Base-by-base conservation (phyloP, 2,329 filamentous ascomycete genomes). In the Penicillium sp. region DNA sequence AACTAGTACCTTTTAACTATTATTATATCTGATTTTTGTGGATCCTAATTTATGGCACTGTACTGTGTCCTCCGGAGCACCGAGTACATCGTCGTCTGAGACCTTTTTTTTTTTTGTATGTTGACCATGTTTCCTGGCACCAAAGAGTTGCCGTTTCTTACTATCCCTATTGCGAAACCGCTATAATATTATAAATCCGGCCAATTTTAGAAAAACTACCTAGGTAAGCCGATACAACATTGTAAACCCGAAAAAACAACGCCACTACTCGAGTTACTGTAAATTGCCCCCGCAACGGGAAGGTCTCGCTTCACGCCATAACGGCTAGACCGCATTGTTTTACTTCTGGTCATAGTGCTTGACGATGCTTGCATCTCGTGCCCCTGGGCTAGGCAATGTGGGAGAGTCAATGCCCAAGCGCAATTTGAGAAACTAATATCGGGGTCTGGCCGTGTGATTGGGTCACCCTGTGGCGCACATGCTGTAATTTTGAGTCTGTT, bases 341-440 rank as follows among this genome's bases (percentile, higher is more conserved):
- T 47, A 53, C 42, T 47, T 57, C 42, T n/a, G 35, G 21, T 19
- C 33, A 47, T 45, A 62, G 57, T 62, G 61, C 60, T 63, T 64
- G 45, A 58, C 50, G 54, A 56, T 52, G 61, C 62, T 64, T 64
- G 52, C 60, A 36, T 50, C 50, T 38, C 21, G 15, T 39, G 43
- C 49, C 42, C 55, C 53, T 57, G 49, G 19, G 13, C 49, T 53
- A 59, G 53, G 53, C 44, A 44, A 49, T 58, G n/a, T 36, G 43
- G 19, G 19, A n/a, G 27, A n/a, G 27, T n/a, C 31, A 53, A 21
- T 54, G 42, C 35, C 33, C 53, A 55, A 45, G 36, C 43, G 49
- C 19, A 57, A 42, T 39, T 33, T 53, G 12, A 23, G 35, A 41
- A 47, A 53, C 15, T 27, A 38, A 48, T 21, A 43, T 47, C 49